These are phyloP conservation scores for Biscogniauxia mediterranea DNA, from an alignment of 2,329 filamentous ascomycete species.

Conservation along the genomic window DNA sequence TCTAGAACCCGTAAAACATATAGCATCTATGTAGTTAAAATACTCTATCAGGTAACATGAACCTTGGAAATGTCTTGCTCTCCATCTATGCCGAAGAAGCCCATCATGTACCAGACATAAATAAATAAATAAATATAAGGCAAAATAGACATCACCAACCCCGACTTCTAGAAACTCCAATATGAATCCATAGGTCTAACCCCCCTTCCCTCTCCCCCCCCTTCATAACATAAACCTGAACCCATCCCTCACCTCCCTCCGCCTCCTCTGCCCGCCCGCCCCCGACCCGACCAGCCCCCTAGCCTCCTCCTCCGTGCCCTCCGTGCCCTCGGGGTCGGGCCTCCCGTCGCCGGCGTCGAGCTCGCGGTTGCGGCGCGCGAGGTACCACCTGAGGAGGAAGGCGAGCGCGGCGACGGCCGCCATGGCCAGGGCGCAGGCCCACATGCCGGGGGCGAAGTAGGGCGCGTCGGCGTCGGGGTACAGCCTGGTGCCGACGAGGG, in stretches of 20 bases:
- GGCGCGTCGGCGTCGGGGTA: slow-evolving; percentile 61
- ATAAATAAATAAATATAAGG: no score
- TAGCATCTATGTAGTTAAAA: no score
- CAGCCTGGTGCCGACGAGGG: slow-evolving; percentile 64
- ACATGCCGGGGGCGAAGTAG: slow-evolving; percentile 63
- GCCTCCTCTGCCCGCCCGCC: neutral
- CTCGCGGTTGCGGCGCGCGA: slow-evolving; percentile 50
- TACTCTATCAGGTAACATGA: no score
- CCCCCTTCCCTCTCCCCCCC: neutral
- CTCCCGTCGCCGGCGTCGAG: slow-evolving; percentile 32
- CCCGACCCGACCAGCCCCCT: neutral
- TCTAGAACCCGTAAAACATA: no score
- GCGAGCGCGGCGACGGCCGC: slow-evolving; percentile 57
- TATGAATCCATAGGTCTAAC: no score
- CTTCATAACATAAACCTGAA: neutral
- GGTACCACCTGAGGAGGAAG: slow-evolving; percentile 49
- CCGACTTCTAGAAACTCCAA: no score
- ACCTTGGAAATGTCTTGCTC: no score
- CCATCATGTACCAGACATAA: no score
- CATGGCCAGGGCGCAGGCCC: slow-evolving; percentile 62
- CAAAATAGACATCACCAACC: no score
- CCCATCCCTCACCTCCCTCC: no score
- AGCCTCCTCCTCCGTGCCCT: neutral
- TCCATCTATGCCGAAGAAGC: no score
- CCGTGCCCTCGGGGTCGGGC: neutral